These are phyloP conservation scores for Hypoxylon sp. DNA, from an alignment of 2,329 filamentous ascomycete species.

Conservation along the genomic window DNA sequence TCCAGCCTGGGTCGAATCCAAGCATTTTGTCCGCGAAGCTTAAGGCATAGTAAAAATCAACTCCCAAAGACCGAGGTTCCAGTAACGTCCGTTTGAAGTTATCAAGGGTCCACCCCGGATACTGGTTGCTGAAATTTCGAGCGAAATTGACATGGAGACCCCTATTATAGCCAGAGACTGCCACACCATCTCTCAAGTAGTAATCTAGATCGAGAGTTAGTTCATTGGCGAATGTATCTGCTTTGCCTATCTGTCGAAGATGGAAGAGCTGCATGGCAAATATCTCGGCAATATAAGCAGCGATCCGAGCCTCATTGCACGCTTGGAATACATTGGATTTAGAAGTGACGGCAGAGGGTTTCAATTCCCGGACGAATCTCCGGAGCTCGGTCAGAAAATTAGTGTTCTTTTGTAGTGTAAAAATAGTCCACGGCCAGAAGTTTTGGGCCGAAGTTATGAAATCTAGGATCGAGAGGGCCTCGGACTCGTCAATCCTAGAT, in stretches of 20 bases:
- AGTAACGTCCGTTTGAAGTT: conserved; percentile 85
- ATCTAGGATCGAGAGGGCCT: conserved; percentile 82
- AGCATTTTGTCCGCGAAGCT: conserved; percentile 82
- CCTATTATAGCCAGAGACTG: conserved; percentile 85
- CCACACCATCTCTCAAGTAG: conserved; percentile 82
- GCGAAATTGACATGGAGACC: conserved; percentile 89
- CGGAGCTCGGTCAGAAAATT: conserved; percentile 81
- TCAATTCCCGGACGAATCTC: conserved; percentile 74
- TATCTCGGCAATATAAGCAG: conserved; percentile 87
- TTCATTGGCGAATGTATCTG: conserved; percentile 74
- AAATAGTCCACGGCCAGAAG: conserved; percentile 95
- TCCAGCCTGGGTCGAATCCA: conserved; percentile 83
- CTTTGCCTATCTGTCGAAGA: conserved; percentile 81
- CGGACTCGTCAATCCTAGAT: conserved; percentile 72
- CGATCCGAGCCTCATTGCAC: conserved; percentile 77
- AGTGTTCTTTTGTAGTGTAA: conserved; percentile 80
- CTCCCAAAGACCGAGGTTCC: conserved; percentile 75
- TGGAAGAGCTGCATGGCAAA: conserved; percentile 93
- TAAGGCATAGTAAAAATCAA: conserved; percentile 87
- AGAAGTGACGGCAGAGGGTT: conserved; percentile 65
- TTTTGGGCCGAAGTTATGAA: conserved; percentile 92
- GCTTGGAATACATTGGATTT: conserved; percentile 70
- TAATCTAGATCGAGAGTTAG: conserved; percentile 84
- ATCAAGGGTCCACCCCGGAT: conserved; percentile 78
- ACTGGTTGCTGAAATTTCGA: conserved; percentile 85